Evolutionary conservation across 495 filamentous ascomycete genomes (phyloP), one percentile per base, ranked within the genome.

Genomic region (Cercophora newfieldiana): DNA sequence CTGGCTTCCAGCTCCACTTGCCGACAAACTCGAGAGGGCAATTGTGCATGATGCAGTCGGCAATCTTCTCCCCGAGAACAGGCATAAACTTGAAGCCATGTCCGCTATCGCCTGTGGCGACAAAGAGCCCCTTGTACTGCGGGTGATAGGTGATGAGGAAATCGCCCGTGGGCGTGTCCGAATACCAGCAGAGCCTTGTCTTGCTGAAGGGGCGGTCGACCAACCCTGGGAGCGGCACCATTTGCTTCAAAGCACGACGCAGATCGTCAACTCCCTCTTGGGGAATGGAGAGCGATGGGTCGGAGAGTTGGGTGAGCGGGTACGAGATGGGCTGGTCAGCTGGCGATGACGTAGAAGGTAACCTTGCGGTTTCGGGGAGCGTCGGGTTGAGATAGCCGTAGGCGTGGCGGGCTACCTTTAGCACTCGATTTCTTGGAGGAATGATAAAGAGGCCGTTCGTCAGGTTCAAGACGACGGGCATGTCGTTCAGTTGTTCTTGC

Each of bases 1-100:
- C 59, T 3, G 64, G 33, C 59, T 74, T 82, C 92, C 91, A 96
- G 51, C 70, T 73, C 93, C 93, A 97, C 71, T 91, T 84, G 21
- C 82, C 73, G 26, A 70, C 71, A 61, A 93, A 84, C 71, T 87
- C 85, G 7, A 75, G 73, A 0, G 87, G 86, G 33, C 86, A 80
- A 7, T 75, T 76, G 1, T 85, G 81, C 72, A 85, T 79, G 25
- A 96, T 72, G 28, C 86, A 84, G 69, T 92, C 88, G 14, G 89
- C 88, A 50, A 96, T 83, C 72, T 88, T 88, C 60, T 91, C 90
- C 16, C 94, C 93, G 14, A 97, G 75, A 18, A 96, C 88, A 1
- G 93, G 93, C 75, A 96, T 76, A 75, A 97, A 97, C 74, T 97
- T 97, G 80, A 90, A 97, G 3, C 75, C 93, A 74, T 97, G 94